These are phyloP conservation scores for Suillus hirtellus DNA, from an alignment of 768 basidiomycete genomes.

Conservation along the genomic window DNA sequence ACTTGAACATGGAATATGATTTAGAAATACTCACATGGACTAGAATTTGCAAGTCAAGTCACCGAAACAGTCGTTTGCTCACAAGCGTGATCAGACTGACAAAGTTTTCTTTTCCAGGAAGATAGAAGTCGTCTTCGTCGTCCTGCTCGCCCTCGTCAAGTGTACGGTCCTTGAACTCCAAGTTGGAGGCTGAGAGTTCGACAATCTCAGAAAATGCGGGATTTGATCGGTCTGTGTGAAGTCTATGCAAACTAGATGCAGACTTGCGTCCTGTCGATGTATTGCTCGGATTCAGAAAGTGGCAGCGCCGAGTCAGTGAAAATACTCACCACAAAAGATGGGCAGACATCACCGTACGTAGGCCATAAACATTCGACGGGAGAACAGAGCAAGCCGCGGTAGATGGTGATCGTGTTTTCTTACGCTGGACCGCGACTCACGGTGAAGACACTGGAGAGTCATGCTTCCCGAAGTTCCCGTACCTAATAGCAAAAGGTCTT, in stretches of 20 bases:
- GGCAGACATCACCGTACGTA: no score
- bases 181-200: background rate
- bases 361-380: no score
- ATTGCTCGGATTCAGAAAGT: background rate
- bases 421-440: no score
- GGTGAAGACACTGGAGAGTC: no score
- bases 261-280: background rate
- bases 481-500: no score
- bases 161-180: background rate
- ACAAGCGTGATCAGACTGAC: background rate
- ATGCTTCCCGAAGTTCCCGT: no score
- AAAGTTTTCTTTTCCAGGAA: background rate
- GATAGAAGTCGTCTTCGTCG: background rate
- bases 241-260: background rate
- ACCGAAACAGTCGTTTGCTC: background rate
- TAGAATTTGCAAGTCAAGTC: background rate
- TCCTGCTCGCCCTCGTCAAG: background rate
- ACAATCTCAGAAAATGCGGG: background rate
- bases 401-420: no score
- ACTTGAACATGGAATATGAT: background rate
- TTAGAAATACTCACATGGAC: background rate
- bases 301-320: no score
- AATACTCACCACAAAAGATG: no score
- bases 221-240: background rate
- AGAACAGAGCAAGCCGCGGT: no score